These are phyloP conservation scores for Penicillium griseofulvum DNA, from an alignment of 2,329 filamentous ascomycete species.

Conservation along the genomic window DNA sequence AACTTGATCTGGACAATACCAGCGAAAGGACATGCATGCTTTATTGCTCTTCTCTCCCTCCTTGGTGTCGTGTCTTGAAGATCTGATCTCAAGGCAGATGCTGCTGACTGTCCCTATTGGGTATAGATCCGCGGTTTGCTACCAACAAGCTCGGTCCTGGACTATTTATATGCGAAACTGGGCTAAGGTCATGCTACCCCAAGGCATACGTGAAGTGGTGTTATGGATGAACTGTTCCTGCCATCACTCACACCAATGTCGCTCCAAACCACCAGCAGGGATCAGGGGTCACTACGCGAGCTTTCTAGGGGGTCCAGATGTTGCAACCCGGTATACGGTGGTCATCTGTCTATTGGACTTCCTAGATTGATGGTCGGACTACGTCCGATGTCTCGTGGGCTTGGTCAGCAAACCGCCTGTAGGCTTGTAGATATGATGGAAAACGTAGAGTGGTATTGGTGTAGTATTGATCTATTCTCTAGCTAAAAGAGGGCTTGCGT, in stretches of 20 bases:
- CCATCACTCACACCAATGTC: background rate
- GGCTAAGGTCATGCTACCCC: background rate
- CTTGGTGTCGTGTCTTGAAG: constrained; percentile 9
- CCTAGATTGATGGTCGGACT: background rate
- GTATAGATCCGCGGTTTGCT: constrained; percentile 19
- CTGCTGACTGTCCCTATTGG: constrained; percentile 12
- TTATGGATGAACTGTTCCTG: background rate
- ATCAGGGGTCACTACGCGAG: background rate
- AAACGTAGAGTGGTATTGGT: background rate
- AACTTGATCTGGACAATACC: constrained; percentile 98
- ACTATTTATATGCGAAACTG: background rate
- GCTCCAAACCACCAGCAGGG: background rate
- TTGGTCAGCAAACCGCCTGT: background rate
- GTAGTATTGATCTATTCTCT: background rate
- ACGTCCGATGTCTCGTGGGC: too few relatives aligned
- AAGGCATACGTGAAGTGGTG: background rate
- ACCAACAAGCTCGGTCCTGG: background rate
- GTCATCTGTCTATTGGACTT: background rate
- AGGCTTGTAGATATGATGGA: background rate
- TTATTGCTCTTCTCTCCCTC: constrained; percentile 7
- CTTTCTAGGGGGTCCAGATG: background rate
- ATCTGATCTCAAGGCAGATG: constrained; percentile 5
- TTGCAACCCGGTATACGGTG: background rate
- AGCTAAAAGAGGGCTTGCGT: background rate
- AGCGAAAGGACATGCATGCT: constrained; percentile 73